These are phyloP conservation scores for Capronia epimyces DNA, from an alignment of 2,329 filamentous ascomycete genomes.

Conservation along the genomic window DNA sequence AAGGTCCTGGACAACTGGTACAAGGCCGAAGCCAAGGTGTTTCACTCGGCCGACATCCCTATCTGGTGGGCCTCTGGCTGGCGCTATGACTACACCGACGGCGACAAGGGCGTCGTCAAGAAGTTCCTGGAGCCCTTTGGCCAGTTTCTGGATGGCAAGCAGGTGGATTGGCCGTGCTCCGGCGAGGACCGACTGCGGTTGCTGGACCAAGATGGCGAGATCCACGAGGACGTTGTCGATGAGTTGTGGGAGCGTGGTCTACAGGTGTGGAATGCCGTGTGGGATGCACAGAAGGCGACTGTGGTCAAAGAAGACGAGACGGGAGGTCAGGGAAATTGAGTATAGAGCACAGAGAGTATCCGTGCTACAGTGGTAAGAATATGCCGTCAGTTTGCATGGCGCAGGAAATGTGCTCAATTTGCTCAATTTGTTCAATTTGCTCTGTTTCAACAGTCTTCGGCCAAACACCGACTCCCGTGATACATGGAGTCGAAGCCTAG, in stretches of 20 bases:
- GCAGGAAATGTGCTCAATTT: too few relatives aligned
- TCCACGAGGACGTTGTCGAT: conserved; percentile 24
- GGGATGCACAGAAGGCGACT: conserved; percentile 19
- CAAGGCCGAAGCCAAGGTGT: conserved; percentile 24
- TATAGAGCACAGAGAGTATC: too few relatives aligned
- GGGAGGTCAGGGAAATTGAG: too few relatives aligned
- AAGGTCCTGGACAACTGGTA: conserved; percentile 25
- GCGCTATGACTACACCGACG: conserved; percentile 22
- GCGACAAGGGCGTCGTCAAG: conserved; percentile 18
- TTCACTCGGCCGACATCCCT: conserved; percentile 26
- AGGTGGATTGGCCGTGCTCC: conserved; percentile 8
- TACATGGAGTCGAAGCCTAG: too few relatives aligned
- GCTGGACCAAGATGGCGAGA: conserved; percentile 22
- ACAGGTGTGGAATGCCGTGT: conserved; percentile 23
- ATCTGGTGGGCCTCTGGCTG: conserved; percentile 29
- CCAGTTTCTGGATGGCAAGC: conserved; percentile 24
- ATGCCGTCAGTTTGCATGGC: too few relatives aligned
- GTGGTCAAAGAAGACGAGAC: conserved; percentile 13
- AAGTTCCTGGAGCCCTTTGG: conserved; percentile 27
- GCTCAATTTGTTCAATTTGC: too few relatives aligned
- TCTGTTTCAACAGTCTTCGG: too few relatives aligned
- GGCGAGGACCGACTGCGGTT: conserved; percentile 15
- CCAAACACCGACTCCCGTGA: too few relatives aligned
- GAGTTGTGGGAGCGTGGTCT: conserved; percentile 26
- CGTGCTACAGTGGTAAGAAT: too few relatives aligned